Percentiles rank a stretch among this genome's conserved stretches.
phyloP scores from a whole-genome alignment of 2,329 filamentous ascomycete species.

The Chrysosporium keratinophilum region DNA sequence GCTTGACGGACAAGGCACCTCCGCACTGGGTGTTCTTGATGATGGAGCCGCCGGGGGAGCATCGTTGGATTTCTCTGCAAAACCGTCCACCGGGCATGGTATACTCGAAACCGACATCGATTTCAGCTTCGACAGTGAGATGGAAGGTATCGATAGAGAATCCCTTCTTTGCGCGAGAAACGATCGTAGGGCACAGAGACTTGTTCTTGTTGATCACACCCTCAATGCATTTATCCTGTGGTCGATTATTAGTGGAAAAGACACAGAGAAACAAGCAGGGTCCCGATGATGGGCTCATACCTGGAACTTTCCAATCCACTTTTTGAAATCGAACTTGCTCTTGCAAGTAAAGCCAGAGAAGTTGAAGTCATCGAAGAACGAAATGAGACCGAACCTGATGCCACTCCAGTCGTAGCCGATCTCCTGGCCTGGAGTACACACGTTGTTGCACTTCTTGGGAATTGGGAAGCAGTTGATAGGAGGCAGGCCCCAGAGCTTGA shows the following conservation, averaged over 20 bases:
- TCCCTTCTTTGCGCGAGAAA: slow-evolving; percentile 42
- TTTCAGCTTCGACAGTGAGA: slow-evolving; percentile 62
- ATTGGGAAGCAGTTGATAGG: slow-evolving; percentile 26
- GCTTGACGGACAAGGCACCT: slow-evolving; percentile 71
- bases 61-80: slow-evolving; percentile 68
- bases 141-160: slow-evolving; percentile 72
- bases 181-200: slow-evolving; percentile 47
- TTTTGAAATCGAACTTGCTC: slow-evolving; percentile 38
- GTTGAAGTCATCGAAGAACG: slow-evolving; percentile 58
- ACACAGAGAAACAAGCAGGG: slow-evolving; percentile 18
- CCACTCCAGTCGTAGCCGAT: slow-evolving; percentile 62
- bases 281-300: slow-evolving; percentile 8
- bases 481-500: not conserved
- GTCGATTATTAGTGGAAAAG: slow-evolving; percentile 32
- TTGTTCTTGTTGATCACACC: slow-evolving; percentile 39
- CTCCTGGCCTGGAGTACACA: slow-evolving; percentile 61
- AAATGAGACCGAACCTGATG: slow-evolving; percentile 52
- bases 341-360: slow-evolving; percentile 72
- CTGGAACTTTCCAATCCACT: slow-evolving; percentile 19
- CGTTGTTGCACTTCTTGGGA: slow-evolving; percentile 64
- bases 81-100: slow-evolving; percentile 68
- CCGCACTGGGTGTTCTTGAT: slow-evolving; percentile 83
- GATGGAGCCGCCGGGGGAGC: slow-evolving; percentile 56
- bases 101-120: slow-evolving; percentile 76
- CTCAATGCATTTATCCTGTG: slow-evolving; percentile 51